These are phyloP conservation scores for Fennellomyces sp. DNA, from an alignment of 371 early-diverging fungal species.

Conservation along the genomic window DNA sequence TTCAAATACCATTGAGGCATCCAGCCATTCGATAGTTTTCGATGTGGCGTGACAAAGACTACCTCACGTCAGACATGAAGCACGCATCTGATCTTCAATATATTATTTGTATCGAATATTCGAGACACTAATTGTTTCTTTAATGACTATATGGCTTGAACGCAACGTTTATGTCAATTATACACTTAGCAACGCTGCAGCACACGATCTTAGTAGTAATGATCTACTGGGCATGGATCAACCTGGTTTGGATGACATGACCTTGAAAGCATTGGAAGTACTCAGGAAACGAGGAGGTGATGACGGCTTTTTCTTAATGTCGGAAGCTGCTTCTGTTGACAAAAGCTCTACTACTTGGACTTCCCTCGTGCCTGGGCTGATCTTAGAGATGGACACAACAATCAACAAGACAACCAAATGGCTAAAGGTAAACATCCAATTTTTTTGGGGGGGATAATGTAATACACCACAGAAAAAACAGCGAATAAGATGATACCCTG, in stretches of 20 bases:
- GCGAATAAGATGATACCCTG: slow-evolving; percentile 63
- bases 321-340: slow-evolving; percentile 76
- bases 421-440: slow-evolving; percentile 44
- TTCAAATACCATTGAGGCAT: too few species aligned
- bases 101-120: neutral
- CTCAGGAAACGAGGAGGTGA: slow-evolving; percentile 65
- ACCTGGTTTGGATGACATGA: slow-evolving; percentile 73
- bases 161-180: slow-evolving; percentile 63
- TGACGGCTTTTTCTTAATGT: slow-evolving; percentile 75
- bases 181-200: slow-evolving; percentile 44
- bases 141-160: slow-evolving; percentile 57
- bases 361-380: slow-evolving; percentile 74
- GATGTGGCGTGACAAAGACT: too few species aligned
- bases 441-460: too few species aligned
- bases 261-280: slow-evolving; percentile 60
- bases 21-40: too few species aligned
- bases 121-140: neutral
- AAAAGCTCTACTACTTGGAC: slow-evolving; percentile 70
- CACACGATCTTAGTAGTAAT: slow-evolving; percentile 50
- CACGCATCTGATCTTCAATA: too few species aligned
- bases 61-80: too few species aligned
- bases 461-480: slow-evolving; percentile 26
- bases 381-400: slow-evolving; percentile 72
- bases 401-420: slow-evolving; percentile 63
- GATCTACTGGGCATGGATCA: slow-evolving; percentile 59